Conservation (phyloP, 139 green algal species). For the Coccomyxa sp. region DNA sequence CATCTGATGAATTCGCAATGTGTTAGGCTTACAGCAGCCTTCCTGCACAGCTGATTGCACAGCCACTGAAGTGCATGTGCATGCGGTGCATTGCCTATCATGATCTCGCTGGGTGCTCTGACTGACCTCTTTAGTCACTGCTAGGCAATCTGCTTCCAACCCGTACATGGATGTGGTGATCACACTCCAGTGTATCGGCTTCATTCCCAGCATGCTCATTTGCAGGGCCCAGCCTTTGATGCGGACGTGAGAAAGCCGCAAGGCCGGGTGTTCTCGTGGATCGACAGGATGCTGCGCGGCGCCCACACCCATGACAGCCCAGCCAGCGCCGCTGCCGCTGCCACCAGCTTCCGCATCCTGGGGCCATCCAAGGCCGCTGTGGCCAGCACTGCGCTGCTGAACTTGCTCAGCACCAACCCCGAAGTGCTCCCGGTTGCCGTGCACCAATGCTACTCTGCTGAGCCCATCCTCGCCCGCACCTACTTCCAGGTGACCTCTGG, state of each 20-base stretch:
- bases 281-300: constrained; percentile 42
- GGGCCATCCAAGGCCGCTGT: constrained; percentile 25
- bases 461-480: constrained; percentile 42
- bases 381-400: constrained; percentile 43
- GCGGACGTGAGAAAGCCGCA: constrained; percentile 32
- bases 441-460: constrained; percentile 67
- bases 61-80: too few relatives aligned
- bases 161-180: too few relatives aligned
- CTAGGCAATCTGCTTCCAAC: too few relatives aligned
- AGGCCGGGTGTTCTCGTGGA: constrained; percentile 38
- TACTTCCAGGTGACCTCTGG: constrained; percentile 61
- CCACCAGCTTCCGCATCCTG: neutral
- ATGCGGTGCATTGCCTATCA: too few relatives aligned
- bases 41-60: neutral
- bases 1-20: too few relatives aligned
- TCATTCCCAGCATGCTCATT: neutral
- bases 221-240: constrained; percentile 57
- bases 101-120: too few relatives aligned
- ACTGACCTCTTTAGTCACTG: too few relatives aligned
- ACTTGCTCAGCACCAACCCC: constrained; percentile 58
- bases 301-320: neutral
- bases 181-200: too few relatives aligned
- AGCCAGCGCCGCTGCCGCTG: neutral
- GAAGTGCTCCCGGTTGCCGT: constrained; percentile 55
- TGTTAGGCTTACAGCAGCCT: neutral